Evolutionary conservation across 2,329 filamentous ascomycete genomes (phyloP).

Genomic region (Nectriaceae sp.): DNA sequence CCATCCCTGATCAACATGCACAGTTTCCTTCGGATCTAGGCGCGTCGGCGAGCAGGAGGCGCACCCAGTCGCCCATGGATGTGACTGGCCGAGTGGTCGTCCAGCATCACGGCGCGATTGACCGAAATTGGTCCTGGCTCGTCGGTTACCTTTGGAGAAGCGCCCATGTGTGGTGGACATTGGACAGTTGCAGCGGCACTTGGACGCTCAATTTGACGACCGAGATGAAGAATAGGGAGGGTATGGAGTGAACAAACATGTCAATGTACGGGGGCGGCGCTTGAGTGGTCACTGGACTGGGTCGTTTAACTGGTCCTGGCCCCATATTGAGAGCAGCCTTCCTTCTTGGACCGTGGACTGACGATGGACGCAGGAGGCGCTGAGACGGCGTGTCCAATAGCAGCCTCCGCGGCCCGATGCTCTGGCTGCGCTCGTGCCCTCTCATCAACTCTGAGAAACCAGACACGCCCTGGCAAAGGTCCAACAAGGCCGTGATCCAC

Average conservation of each 20-base stretch:
- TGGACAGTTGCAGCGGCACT: slow-evolving; percentile 18
- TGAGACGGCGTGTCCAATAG: slow-evolving; percentile 1
- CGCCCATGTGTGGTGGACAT: slow-evolving; percentile 18
- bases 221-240: slow-evolving; percentile 25
- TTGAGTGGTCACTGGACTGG: slow-evolving; percentile 21
- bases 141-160: slow-evolving; percentile 18
- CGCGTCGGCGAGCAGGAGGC: neutral
- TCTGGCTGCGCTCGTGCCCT: no score
- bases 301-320: neutral
- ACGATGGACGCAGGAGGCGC: neutral
- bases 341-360: neutral
- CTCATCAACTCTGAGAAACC: no score
- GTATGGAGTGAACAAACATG: no score
- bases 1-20: slow-evolving; percentile 26
- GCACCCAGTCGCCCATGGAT: neutral
- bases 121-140: slow-evolving; percentile 21
- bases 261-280: no score
- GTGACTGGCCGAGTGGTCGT: neutral
- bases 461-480: no score
- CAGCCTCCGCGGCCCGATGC: neutral
- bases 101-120: slow-evolving; percentile 11
- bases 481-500: slow-evolving; percentile 8
- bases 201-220: slow-evolving; percentile 23
- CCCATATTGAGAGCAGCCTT: neutral
- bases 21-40: slow-evolving; percentile 9